Percentiles rank a stretch among this genome's conserved stretches.
Evolutionary conservation across 345 rosid genomes (phyloP).

Genomic region (Eucalyptus curtisii): DNA sequence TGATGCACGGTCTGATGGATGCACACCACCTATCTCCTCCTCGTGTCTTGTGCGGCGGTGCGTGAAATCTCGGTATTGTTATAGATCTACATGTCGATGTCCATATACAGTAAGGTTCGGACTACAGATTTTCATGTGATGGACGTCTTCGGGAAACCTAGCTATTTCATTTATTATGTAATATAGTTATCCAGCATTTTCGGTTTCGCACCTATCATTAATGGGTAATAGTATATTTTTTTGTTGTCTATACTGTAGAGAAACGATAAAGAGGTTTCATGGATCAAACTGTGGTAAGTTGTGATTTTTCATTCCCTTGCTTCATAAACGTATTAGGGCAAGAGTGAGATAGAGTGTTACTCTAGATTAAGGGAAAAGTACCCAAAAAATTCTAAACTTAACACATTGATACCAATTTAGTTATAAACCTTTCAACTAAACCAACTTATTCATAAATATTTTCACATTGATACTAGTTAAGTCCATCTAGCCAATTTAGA

Average conservation of each 20-base stretch:
- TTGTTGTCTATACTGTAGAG: neutral
- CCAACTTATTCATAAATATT: accelerated
- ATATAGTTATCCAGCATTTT: neutral
- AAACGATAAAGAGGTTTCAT: neutral
- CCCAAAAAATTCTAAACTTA: accelerated
- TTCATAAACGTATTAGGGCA: neutral
- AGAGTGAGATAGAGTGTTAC: neutral
- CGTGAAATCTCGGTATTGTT: neutral
- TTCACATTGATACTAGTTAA: accelerated
- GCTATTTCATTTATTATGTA: neutral
- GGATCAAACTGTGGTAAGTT: neutral
- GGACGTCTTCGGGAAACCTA: neutral
- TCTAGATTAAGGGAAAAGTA: accelerated
- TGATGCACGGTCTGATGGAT: neutral
- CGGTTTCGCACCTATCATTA: neutral
- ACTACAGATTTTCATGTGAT: neutral
- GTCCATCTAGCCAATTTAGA: accelerated
- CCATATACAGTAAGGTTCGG: neutral
- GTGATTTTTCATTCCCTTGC: neutral
- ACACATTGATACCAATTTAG: accelerated
- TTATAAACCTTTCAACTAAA: accelerated
- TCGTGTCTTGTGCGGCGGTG: neutral
- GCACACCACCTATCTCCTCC: neutral
- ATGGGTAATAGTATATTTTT: neutral
- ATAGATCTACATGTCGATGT: neutral